Percentiles rank a stretch among this genome's conserved stretches.
Conservation (phyloP, 2,329 filamentous ascomycete genomes). For the Colletotrichum sp. region DNA sequence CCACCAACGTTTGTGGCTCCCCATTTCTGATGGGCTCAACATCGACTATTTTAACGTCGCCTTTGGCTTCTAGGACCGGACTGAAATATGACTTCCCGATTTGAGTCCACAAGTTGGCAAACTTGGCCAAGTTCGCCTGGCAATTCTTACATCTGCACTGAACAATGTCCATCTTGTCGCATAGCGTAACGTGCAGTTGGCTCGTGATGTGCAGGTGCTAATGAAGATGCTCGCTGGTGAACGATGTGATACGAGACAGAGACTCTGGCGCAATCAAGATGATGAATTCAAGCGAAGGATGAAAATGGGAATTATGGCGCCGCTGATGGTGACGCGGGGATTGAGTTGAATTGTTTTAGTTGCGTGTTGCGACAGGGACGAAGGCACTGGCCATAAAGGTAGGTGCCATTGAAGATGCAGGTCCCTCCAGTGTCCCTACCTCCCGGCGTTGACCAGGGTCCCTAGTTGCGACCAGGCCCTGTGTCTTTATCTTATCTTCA, state of each 20-base stretch:
- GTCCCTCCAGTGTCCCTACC: neutral
- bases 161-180: slow-evolving; percentile 37
- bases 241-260: neutral
- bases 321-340: neutral
- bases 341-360: neutral
- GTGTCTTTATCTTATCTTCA: neutral
- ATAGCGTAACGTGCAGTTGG: neutral
- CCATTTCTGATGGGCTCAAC: slow-evolving; percentile 32
- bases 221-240: neutral
- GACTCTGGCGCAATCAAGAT: neutral
- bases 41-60: slow-evolving; percentile 24
- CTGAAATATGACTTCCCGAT: slow-evolving; percentile 45
- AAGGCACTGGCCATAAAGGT: neutral
- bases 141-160: slow-evolving; percentile 39
- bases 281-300: neutral
- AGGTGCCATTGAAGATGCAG: neutral
- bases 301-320: neutral
- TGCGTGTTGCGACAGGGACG: neutral
- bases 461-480: neutral
- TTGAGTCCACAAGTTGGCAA: slow-evolving; percentile 44
- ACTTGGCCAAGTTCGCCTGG: slow-evolving; percentile 31
- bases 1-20: slow-evolving; percentile 39
- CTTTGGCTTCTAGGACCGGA: slow-evolving; percentile 32
- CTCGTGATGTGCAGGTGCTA: neutral
- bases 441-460: neutral